Evolutionary conservation across 2,329 filamentous ascomycete genomes (phyloP), one percentile per base, ranked within the genome.

Genomic region (Exophiala phaeomuriformis): DNA sequence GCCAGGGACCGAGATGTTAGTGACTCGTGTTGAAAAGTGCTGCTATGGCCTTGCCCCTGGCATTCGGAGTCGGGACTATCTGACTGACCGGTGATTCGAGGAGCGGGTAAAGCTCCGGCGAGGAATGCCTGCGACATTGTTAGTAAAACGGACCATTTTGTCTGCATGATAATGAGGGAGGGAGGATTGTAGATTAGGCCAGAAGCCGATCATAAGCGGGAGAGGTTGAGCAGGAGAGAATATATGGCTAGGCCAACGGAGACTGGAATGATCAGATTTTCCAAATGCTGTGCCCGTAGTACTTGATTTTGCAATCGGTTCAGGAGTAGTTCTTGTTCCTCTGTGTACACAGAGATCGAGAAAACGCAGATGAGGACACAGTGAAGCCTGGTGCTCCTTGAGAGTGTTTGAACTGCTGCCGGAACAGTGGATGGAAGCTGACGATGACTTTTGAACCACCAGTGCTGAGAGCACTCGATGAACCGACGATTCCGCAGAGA

Each of bases 91-190:
- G 49, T 40, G 39, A 58, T 47, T n/a, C 39, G 51, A 55, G 37
- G 57, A 40, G 50, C 36, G 29, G 56, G 59, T 12, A 59, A 46
- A n/a, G 59, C 59, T 39, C 52, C 54, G 12, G 57, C 59, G 33
- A 59, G 51, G 31, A 57, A 53, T 49, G 49, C 57, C 59, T 61
- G 59, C 45, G 52, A 51, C 10, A 59, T 8, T 33, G 53, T 61
- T 53, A 61, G 59, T 36, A 59, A 49, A 47, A 54, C 31, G 43
- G 33, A 36, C 42, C 48, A 52, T 49, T 4, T 36, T 12, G 37
- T 44, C 29, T 40, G 49, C 57, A 61, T 61, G 27, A 10, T 47
- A 51, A 28, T 7, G 32, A 36, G 46, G 48, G 30, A 28, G 48
- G 35, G 30, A 39, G 36, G 48, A 33, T 31, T 30, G 28, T 41